Conservation (phyloP, 2,329 filamentous ascomycete species). For the Claviceps paspali region DNA sequence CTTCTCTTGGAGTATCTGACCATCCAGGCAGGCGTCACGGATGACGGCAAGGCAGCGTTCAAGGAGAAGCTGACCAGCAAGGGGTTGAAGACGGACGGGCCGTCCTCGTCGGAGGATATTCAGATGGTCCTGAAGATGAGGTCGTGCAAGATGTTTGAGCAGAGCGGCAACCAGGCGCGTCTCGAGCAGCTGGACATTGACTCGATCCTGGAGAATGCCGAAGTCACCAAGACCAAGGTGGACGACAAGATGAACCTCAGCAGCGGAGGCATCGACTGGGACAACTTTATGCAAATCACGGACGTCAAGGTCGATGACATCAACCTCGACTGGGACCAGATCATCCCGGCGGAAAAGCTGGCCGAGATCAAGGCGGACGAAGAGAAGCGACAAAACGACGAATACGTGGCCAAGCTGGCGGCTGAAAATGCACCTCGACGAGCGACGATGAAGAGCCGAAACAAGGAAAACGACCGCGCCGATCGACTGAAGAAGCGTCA, state of each 20-base stretch:
- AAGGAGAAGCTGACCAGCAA: slow-evolving; percentile 65
- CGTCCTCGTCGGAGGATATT: slow-evolving; percentile 85
- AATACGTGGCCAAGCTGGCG: slow-evolving; percentile 66
- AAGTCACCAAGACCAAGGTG: slow-evolving; percentile 92
- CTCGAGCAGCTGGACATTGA: slow-evolving; percentile 96
- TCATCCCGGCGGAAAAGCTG: slow-evolving; percentile 87
- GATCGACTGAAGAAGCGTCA: slow-evolving; percentile 54
- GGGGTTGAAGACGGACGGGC: slow-evolving; percentile 58
- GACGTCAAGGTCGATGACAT: slow-evolving; percentile 85
- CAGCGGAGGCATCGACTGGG: slow-evolving; percentile 69
- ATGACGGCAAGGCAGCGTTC: slow-evolving; percentile 75
- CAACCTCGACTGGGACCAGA: slow-evolving; percentile 86
- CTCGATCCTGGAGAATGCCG: slow-evolving; percentile 88
- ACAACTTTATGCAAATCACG: slow-evolving; percentile 95
- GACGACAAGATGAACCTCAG: slow-evolving; percentile 83
- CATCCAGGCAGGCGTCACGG: slow-evolving; percentile 90
- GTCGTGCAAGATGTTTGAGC: slow-evolving; percentile 98
- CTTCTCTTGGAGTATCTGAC: slow-evolving; percentile 94
- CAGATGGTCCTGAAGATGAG: slow-evolving; percentile 92
- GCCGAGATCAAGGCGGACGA: slow-evolving; percentile 83
- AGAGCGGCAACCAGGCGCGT: slow-evolving; percentile 90
- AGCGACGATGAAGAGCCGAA: slow-evolving; percentile 45
- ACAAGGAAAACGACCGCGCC: slow-evolving; percentile 44
- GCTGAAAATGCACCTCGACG: slow-evolving; percentile 74
- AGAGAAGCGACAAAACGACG: slow-evolving; percentile 66